Evolutionary conservation across 306 rosid genomes (phyloP).

Genomic region (Geum urbanum): DNA sequence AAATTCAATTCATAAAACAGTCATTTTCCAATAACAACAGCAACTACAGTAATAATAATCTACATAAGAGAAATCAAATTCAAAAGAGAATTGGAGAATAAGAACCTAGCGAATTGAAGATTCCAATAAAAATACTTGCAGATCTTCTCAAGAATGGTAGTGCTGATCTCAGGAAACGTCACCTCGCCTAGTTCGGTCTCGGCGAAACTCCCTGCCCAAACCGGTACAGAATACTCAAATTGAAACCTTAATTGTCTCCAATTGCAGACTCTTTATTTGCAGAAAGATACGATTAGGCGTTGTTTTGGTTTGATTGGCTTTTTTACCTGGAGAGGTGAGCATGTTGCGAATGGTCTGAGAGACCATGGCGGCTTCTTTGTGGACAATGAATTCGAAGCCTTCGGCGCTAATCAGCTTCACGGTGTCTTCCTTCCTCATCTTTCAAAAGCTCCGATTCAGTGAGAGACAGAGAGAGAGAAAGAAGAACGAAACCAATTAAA

Average conservation of each 20-base stretch:
- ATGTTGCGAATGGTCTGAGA: constrained; percentile 95
- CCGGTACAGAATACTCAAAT: not conserved
- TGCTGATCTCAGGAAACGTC: constrained; percentile 91
- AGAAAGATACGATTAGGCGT: not conserved
- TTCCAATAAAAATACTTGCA: constrained; percentile 97
- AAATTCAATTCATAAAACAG: not conserved
- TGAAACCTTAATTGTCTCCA: constrained; percentile 28
- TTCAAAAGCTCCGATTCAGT: not conserved
- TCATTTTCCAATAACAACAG: not conserved
- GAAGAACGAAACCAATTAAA: not conserved
- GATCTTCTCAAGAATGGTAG: constrained; percentile 94
- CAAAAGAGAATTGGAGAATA: not conserved
- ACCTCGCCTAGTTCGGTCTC: constrained; percentile 81
- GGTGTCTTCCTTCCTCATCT: constrained; percentile 81
- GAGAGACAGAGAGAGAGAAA: not conserved
- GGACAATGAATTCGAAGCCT: constrained; percentile 89
- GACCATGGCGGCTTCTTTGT: constrained; percentile 98
- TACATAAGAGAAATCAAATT: not conserved
- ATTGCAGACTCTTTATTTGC: not conserved
- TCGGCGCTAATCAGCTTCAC: constrained; percentile 81
- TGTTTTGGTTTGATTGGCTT: too few species aligned
- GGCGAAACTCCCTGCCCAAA: constrained; percentile 71
- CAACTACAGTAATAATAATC: not conserved
- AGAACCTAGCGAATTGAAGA: constrained; percentile 86
- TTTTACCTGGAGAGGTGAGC: constrained; percentile 94